Percentiles rank a stretch among this genome's conserved stretches.
These are phyloP conservation scores for Pascua sp. DNA, from an alignment of 1,284 basidiomycete genomes.

Conservation along the genomic window DNA sequence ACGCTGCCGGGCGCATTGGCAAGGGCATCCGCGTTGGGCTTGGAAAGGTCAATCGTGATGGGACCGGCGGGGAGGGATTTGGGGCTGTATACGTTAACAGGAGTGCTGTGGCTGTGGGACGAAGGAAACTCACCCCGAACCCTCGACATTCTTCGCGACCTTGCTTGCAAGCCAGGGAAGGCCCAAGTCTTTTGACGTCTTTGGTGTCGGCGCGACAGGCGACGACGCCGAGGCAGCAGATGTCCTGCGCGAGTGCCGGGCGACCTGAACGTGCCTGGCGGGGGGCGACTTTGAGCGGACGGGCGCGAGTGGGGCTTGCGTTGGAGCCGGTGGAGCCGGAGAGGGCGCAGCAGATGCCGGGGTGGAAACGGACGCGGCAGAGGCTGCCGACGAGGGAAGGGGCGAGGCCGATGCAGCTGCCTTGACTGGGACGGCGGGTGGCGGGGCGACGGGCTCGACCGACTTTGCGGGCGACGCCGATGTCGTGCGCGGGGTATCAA, in stretches of 20 bases:
- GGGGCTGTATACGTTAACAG: constrained; percentile 13
- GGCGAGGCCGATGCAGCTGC: background rate
- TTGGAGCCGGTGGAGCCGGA: background rate
- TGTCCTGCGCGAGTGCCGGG: no score
- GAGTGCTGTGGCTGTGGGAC: background rate
- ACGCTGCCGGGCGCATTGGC: constrained; percentile 21
- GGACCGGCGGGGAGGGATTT: constrained; percentile 20
- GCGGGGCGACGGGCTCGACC: no score
- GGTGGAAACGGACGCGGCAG: background rate
- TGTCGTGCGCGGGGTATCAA: constrained; percentile 21
- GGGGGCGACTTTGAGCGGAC: background rate
- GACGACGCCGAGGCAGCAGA: no score
- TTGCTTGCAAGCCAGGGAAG: constrained; percentile 20
- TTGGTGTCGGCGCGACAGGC: no score
- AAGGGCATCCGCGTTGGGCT: constrained; percentile 29
- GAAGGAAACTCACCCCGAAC: background rate
- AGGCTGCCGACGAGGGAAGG: background rate
- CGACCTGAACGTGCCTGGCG: background rate
- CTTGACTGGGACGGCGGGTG: constrained; percentile 2
- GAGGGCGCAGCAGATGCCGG: constrained; percentile 1
- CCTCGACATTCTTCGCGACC: constrained; percentile 14
- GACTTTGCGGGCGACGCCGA: no score
- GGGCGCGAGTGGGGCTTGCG: no score
- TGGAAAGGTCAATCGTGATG: constrained; percentile 29
- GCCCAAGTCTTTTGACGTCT: background rate